phyloP scores from a whole-genome alignment of 2,329 filamentous ascomycete species.

The Pseudogymnoascus sp. region DNA sequence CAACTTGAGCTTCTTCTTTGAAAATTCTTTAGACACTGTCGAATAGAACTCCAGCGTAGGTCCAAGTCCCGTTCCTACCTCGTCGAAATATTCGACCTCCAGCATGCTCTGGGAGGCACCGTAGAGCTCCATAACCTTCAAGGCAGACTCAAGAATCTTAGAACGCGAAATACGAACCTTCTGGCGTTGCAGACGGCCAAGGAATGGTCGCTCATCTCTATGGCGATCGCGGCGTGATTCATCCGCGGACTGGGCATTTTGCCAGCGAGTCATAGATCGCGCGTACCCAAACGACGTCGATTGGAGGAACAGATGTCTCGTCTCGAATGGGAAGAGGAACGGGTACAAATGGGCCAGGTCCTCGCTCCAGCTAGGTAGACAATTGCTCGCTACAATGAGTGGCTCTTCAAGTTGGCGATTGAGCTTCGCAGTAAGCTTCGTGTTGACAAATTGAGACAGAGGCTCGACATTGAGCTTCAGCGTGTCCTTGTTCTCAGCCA shows the following conservation, averaged over 20 bases:
- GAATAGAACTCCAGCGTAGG: slow-evolving; percentile 98
- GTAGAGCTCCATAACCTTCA: slow-evolving; percentile 99
- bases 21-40: slow-evolving; percentile 92
- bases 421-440: slow-evolving; percentile 93
- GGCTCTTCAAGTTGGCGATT: slow-evolving; percentile 96
- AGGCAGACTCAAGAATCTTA: slow-evolving; percentile 91
- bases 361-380: slow-evolving; percentile 90
- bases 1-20: slow-evolving; percentile 91
- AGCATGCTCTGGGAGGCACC: slow-evolving; percentile 92
- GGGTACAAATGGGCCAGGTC: slow-evolving; percentile 89
- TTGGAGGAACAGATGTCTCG: slow-evolving; percentile 89
- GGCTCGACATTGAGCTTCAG: slow-evolving; percentile 71
- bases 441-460: slow-evolving; percentile 92
- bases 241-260: slow-evolving; percentile 76
- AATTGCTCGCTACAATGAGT: slow-evolving; percentile 92
- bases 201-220: slow-evolving; percentile 80
- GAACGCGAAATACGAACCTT: slow-evolving; percentile 94
- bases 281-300: slow-evolving; percentile 98
- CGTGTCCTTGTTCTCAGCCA: slow-evolving; percentile 66
- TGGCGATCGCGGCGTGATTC: slow-evolving; percentile 74
- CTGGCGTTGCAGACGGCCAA: slow-evolving; percentile 85
- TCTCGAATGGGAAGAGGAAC: slow-evolving; percentile 97
- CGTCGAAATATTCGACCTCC: slow-evolving; percentile 97
- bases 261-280: slow-evolving; percentile 94
- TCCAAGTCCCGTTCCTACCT: slow-evolving; percentile 91